Evolutionary conservation across 2,329 filamentous ascomycete genomes (phyloP).

Genomic region (Fusarium tanahbumbuense): DNA sequence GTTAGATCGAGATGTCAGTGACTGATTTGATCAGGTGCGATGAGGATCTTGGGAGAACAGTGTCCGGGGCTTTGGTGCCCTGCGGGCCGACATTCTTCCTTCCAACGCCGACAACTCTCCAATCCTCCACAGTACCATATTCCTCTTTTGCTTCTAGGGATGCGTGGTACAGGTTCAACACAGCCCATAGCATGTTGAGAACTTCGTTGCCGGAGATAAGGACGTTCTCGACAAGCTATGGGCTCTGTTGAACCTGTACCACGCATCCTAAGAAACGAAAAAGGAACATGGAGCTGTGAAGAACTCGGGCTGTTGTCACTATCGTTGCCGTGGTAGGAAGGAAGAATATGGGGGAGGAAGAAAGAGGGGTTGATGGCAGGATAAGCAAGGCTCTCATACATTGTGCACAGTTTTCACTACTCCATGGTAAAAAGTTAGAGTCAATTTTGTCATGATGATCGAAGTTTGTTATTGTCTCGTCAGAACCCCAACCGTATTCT

Average conservation of each 20-base stretch:
- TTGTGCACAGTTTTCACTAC: accelerated
- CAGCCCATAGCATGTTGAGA: too few relatives aligned
- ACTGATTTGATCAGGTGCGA: neutral
- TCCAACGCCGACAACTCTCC: neutral
- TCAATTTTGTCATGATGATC: too few relatives aligned
- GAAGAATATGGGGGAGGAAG: neutral
- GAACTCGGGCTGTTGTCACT: neutral
- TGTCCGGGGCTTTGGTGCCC: too few relatives aligned
- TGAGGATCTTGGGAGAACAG: too few relatives aligned
- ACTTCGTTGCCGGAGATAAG: too few relatives aligned
- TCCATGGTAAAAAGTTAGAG: neutral
- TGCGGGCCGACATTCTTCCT: neutral
- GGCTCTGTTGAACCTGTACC: neutral
- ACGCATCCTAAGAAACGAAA: neutral
- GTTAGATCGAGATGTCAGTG: neutral
- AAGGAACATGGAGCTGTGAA: neutral
- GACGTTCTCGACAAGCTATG: too few relatives aligned
- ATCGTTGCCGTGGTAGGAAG: too few relatives aligned
- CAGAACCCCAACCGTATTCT: too few relatives aligned
- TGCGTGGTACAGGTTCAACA: neutral
- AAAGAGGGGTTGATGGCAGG: neutral
- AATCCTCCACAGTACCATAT: neutral
- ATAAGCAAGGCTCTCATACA: too few relatives aligned
- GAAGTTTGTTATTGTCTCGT: too few relatives aligned
- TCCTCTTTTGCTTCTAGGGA: neutral